Conservation (phyloP, 164 flowering plant species). For the Magnolia changhungtana region DNA sequence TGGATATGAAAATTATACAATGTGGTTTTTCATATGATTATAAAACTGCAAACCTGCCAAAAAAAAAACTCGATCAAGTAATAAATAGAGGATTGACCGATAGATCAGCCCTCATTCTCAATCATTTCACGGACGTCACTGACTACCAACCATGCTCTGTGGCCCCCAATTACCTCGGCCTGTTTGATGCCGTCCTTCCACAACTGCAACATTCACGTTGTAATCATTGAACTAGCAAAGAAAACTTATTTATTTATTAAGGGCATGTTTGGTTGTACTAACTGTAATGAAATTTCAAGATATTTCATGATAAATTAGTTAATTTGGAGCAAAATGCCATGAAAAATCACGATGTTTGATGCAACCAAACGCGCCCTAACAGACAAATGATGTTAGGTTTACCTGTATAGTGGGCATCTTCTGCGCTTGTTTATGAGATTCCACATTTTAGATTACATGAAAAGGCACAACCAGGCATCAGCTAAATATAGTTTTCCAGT, state of each 20-base stretch:
- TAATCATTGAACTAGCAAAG: neutral
- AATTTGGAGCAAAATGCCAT: too few relatives aligned
- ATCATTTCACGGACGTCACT: slow-evolving; percentile 81
- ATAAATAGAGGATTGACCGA: neutral
- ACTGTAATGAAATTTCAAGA: too few relatives aligned
- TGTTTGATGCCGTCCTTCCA: slow-evolving; percentile 77
- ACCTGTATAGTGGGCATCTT: slow-evolving; percentile 98
- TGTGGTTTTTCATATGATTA: too few relatives aligned
- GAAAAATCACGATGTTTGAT: too few relatives aligned
- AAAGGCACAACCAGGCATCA: slow-evolving; percentile 18
- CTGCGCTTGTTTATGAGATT: slow-evolving; percentile 37
- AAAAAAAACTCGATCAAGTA: neutral
- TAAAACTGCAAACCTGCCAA: too few relatives aligned
- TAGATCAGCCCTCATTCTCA: slow-evolving; percentile 35
- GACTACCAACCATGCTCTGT: slow-evolving; percentile 73
- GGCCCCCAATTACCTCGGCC: slow-evolving; percentile 81
- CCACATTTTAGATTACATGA: slow-evolving; percentile 19
- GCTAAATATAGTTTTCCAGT: neutral
- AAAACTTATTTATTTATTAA: neutral
- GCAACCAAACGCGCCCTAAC: neutral
- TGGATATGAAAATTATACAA: too few relatives aligned
- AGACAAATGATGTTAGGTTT: neutral
- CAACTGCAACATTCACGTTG: slow-evolving; percentile 37
- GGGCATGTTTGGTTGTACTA: too few relatives aligned
- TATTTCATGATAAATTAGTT: too few relatives aligned